Conservation (phyloP, 345 rosid species). For the Stellera chamaejasme region DNA sequence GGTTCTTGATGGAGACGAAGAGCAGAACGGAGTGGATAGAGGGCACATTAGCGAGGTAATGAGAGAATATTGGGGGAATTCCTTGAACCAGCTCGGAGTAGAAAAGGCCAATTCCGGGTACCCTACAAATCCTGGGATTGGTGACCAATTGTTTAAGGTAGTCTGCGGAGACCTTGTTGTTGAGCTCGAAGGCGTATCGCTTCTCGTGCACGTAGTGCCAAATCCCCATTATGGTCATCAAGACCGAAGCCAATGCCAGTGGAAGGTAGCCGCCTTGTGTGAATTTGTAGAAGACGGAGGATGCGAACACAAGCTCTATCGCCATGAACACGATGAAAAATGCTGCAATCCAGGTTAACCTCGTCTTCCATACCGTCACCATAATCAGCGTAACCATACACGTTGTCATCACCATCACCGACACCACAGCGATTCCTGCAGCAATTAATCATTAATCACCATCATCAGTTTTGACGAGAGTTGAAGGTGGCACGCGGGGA, state of each 20-base stretch:
- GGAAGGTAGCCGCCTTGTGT: slow-evolving; percentile 49
- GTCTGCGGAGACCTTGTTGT: slow-evolving; percentile 41
- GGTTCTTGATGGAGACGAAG: slow-evolving; percentile 53
- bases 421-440: slow-evolving; percentile 52
- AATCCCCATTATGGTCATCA: slow-evolving; percentile 36
- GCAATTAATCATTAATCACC: too few species aligned
- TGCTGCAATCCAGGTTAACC: slow-evolving; percentile 19
- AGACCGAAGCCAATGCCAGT: slow-evolving; percentile 21
- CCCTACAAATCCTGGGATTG: slow-evolving; percentile 29
- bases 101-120: slow-evolving; percentile 62
- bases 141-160: slow-evolving; percentile 28
- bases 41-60: slow-evolving; percentile 47
- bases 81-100: slow-evolving; percentile 78
- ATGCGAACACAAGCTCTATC: slow-evolving; percentile 26
- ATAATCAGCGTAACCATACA: slow-evolving; percentile 37
- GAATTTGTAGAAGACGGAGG: slow-evolving; percentile 44
- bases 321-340: slow-evolving; percentile 21
- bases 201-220: slow-evolving; percentile 45
- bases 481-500: not conserved
- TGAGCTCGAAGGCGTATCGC: slow-evolving; percentile 40
- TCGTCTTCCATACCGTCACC: slow-evolving; percentile 52
- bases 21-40: slow-evolving; percentile 58
- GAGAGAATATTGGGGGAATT: slow-evolving; percentile 65
- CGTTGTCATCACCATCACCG: slow-evolving; percentile 47
- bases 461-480: not conserved